Evolutionary conservation across 225 moss, liverwort and hornwort species (phyloP).

Genomic region (Asterella californica): DNA sequence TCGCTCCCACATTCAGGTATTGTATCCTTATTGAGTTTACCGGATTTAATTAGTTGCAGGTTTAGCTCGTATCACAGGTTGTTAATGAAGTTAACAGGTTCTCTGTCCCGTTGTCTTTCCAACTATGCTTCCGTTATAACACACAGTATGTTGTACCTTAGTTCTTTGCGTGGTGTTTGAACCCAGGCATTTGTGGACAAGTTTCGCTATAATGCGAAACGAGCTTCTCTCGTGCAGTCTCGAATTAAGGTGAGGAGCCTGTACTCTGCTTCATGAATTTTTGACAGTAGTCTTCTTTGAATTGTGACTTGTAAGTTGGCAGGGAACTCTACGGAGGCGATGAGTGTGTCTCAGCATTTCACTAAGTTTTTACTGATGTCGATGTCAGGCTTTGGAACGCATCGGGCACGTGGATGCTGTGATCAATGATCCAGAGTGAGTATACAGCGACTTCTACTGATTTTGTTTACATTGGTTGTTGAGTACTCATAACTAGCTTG

Average conservation of each 20-base stretch:
- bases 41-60: background rate
- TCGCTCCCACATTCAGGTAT: constrained; percentile 84
- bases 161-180: background rate
- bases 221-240: constrained; percentile 98
- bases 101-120: background rate
- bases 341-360: background rate
- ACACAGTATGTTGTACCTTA: background rate
- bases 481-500: background rate
- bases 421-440: constrained; percentile 97
- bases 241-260: constrained; percentile 73
- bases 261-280: background rate
- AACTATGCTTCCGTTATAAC: no score
- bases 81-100: background rate
- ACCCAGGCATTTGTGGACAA: constrained; percentile 97
- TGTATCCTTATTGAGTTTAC: background rate
- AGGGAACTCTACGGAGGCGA: background rate
- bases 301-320: background rate
- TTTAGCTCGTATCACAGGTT: background rate
- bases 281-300: background rate
- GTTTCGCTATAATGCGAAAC: constrained; percentile 96
- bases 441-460: constrained; percentile 5
- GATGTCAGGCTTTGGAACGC: constrained; percentile 76
- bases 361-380: background rate
- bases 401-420: constrained; percentile 99
- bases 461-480: no score